Percentiles rank a stretch among this genome's conserved stretches.
Conservation (phyloP, 2,329 filamentous ascomycete species). For the Colletotrichum higginsianum region DNA sequence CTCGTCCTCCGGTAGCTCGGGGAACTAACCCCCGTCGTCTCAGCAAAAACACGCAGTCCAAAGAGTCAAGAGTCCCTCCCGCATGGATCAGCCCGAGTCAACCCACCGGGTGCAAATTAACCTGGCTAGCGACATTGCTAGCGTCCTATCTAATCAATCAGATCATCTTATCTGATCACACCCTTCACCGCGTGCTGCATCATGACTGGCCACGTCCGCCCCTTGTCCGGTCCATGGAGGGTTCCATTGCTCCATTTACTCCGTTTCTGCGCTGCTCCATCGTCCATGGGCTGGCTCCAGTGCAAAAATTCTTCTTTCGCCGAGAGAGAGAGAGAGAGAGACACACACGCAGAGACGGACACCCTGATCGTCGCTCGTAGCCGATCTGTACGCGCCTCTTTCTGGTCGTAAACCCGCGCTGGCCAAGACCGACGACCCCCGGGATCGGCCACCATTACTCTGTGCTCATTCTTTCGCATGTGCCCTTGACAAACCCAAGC, state of each 20-base stretch:
- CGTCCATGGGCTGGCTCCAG: conserved; percentile 1
- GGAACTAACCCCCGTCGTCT: background rate
- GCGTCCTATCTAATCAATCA: conserved; percentile 42
- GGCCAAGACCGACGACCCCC: conserved; percentile 5
- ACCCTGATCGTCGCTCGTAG: conserved; percentile 19
- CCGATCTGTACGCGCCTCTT: conserved; percentile 17
- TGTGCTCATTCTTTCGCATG: background rate
- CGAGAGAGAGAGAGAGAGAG: background rate
- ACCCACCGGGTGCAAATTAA: conserved; percentile 25
- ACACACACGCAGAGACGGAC: background rate
- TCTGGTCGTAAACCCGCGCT: conserved; percentile 22
- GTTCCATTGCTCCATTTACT: conserved; percentile 2
- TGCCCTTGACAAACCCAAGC: conserved; percentile 5
- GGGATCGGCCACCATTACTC: conserved; percentile 28
- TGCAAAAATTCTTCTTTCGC: conserved; percentile 36
- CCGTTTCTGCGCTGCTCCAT: background rate
- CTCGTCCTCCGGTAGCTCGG: background rate
- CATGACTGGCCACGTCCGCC: conserved; percentile 30
- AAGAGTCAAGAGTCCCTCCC: conserved; percentile 18
- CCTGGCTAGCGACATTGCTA: conserved; percentile 33
- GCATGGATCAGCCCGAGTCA: background rate
- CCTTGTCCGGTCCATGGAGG: conserved; percentile 27
- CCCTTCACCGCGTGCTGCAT: conserved; percentile 20
- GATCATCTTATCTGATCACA: conserved; percentile 42
- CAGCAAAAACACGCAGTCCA: background rate